phyloP scores from a whole-genome alignment of 768 basidiomycete species.

The Podaxis carcinomalis region DNA sequence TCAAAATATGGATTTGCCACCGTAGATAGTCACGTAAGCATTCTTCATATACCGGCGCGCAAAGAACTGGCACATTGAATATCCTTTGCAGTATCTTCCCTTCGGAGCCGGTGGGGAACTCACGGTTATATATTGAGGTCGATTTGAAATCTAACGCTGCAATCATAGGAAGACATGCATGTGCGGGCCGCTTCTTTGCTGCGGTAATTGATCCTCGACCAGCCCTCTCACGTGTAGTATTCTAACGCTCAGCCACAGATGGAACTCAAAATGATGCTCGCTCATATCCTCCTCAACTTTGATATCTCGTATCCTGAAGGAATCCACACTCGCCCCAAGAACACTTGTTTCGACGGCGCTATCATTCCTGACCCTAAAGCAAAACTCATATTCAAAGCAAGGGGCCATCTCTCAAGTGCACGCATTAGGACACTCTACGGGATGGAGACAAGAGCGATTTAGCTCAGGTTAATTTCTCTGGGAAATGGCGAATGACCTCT shows the following conservation, averaged over 20 bases:
- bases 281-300: constrained; percentile 30
- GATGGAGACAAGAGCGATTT: neutral
- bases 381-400: constrained; percentile 25
- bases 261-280: constrained; percentile 33
- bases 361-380: constrained; percentile 30
- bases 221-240: neutral
- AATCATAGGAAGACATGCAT: constrained; percentile 30
- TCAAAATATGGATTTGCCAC: constrained; percentile 32
- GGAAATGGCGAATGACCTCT: no score
- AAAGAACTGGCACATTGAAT: neutral
- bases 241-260: constrained; percentile 19
- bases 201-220: constrained; percentile 24
- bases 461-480: neutral
- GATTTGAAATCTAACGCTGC: neutral
- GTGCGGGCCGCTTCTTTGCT: constrained; percentile 33
- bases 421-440: neutral
- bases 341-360: constrained; percentile 28
- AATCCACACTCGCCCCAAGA: constrained; percentile 22
- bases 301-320: constrained; percentile 25
- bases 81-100: constrained; percentile 27
- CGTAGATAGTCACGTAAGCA: constrained; percentile 29
- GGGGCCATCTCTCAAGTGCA: constrained; percentile 3
- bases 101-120: constrained; percentile 30
- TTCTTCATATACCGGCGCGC: neutral
- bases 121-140: neutral